Evolutionary conservation across 306 rosid genomes (phyloP).

Genomic region (Prunus mume): DNA sequence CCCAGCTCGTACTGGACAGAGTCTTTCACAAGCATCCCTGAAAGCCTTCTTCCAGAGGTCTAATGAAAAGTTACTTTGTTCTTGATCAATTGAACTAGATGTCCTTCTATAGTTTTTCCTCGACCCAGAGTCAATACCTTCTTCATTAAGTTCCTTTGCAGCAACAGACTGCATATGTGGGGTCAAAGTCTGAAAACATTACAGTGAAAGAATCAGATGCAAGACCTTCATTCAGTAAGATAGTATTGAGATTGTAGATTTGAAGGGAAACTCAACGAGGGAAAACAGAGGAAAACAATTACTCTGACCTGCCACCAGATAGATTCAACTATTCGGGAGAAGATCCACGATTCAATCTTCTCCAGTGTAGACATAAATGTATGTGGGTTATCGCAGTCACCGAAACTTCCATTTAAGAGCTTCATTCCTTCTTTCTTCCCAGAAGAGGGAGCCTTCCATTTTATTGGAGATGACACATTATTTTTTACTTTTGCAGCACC

Average conservation of each 20-base stretch:
- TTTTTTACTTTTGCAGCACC: conserved; percentile 43
- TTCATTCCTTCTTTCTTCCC: conserved; percentile 40
- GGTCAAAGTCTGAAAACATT: conserved; percentile 68
- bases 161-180: conserved; percentile 80
- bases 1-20: conserved; percentile 91
- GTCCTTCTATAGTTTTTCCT: conserved; percentile 40
- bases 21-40: conserved; percentile 77
- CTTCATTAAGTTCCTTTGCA: conserved; percentile 38
- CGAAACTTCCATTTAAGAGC: conserved; percentile 36
- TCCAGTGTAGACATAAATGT: conserved; percentile 63
- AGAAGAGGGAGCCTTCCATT: conserved; percentile 64
- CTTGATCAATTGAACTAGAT: conserved; percentile 58
- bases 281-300: conserved; percentile 2
- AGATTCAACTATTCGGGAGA: conserved; percentile 90
- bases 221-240: not conserved
- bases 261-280: conserved; percentile 9
- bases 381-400: conserved; percentile 62
- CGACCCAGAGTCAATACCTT: conserved; percentile 34
- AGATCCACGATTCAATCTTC: conserved; percentile 91
- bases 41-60: conserved; percentile 93
- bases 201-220: conserved; percentile 14
- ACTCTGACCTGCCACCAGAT: conserved; percentile 95
- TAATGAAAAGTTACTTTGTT: conserved; percentile 62
- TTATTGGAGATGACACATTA: conserved; percentile 39
- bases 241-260: conserved; percentile 4